Evolutionary conservation across 345 rosid species (phyloP).

Genomic region (Cardamine occulta): DNA sequence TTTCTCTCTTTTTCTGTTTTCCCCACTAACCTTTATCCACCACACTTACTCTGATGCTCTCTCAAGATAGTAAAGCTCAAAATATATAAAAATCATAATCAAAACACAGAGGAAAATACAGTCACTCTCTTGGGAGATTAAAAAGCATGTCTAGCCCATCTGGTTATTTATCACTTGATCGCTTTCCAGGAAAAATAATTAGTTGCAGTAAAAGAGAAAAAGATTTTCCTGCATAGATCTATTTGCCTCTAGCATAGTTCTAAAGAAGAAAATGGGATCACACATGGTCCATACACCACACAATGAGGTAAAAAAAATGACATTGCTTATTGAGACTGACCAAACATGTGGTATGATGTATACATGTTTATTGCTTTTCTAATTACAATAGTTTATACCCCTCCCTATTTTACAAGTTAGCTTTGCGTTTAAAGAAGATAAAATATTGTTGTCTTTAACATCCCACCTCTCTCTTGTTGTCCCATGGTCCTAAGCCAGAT

Average conservation of each 20-base stretch:
- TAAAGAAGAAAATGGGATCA: not conserved
- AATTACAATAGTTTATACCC: constrained; percentile 22
- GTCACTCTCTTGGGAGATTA: not conserved
- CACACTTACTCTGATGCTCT: not conserved
- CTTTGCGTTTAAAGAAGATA: constrained; percentile 19
- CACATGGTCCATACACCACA: not conserved
- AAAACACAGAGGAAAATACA: not conserved
- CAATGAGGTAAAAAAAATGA: not conserved
- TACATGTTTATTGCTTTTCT: constrained; percentile 22
- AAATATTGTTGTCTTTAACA: constrained; percentile 10
- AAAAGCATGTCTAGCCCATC: not conserved
- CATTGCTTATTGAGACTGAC: constrained; percentile 14
- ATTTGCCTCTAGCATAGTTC: not conserved
- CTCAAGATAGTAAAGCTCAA: constrained; percentile 13
- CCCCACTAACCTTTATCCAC: not conserved
- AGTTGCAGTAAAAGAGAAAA: not conserved
- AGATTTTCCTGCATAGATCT: not conserved
- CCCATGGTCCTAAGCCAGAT: constrained; percentile 3
- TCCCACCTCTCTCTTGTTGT: not conserved
- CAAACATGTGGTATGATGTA: constrained; percentile 10
- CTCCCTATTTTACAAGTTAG: constrained; percentile 37
- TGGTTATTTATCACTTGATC: not conserved
- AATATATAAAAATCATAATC: no score
- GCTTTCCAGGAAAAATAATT: not conserved
- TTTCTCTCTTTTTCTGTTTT: not conserved